Base-by-base conservation (phyloP, 129 eudicot genomes). In the Centella asiatica region DNA sequence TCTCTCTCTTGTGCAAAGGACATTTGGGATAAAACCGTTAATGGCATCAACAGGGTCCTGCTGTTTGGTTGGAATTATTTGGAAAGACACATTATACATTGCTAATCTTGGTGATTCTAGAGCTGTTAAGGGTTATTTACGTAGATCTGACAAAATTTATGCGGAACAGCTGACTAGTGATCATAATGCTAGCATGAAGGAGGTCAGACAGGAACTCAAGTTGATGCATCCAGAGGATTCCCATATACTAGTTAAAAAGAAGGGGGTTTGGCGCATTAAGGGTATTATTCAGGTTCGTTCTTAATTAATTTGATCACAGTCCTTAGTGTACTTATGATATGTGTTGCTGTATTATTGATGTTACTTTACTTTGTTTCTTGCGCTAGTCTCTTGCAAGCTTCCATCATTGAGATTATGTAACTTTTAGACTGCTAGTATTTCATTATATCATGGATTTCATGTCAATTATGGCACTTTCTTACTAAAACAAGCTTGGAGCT, bases 51-150 rank as follows among this genome's bases (percentile, higher is more conserved):
- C 53, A 14, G 78, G 78, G 17, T 69, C 75, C 31, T 75, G 80
- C 8, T 75, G 80, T 69, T 65, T 75, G 19, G 67, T 64, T 36
- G 80, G 75, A 49, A 24, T 62, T 23, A 64, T 75, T n/a, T 64
- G 60, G 57, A 39, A 49, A 17, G 31, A 8, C 26, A 44, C 31
- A 47, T 32, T 75, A 44, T 75, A 62, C 57, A 26, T 75, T 46
- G 65, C 71, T 44, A 69, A 75, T 63, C 9, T 64, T 15, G 80
- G 80, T 4, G 80, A 75, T 62, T 75, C 80, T 5, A 50, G 80
- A 53, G 80, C 63, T 45, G 75, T 75, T 12, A 22, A 62, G 34
- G 80, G 75, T 3, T 39, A 39, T 26, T 20, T 15, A 20, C 9
- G 29, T 42, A 71, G 24, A 26, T 24, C 50, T 13, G 44, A 39